Evolutionary conservation across 1,284 basidiomycete species (phyloP).

Genomic region (Gymnopus androsaceus): DNA sequence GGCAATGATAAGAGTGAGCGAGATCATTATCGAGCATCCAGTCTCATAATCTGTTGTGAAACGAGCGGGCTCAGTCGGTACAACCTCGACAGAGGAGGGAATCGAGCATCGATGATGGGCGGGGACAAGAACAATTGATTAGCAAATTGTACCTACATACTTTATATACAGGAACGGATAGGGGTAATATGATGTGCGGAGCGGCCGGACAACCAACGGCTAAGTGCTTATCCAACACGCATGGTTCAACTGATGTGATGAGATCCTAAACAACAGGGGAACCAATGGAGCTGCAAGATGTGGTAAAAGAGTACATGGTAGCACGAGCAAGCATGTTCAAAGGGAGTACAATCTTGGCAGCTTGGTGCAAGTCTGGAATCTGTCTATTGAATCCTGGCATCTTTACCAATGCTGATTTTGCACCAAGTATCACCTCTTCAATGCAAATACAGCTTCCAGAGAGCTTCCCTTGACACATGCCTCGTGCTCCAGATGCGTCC

Average conservation of each 20-base stretch:
- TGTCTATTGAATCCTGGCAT: constrained; percentile 24
- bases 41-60: too few species aligned
- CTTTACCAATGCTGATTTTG: constrained; percentile 21
- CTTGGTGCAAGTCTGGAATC: constrained; percentile 30
- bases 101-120: too few species aligned
- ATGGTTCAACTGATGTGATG: constrained; percentile 23
- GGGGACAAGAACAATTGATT: too few species aligned
- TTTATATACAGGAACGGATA: too few species aligned
- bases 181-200: too few species aligned
- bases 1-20: too few species aligned
- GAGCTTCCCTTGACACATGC: constrained; percentile 10
- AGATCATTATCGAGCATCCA: too few species aligned
- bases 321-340: constrained; percentile 25
- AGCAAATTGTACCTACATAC: too few species aligned
- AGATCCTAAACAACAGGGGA: constrained; percentile 17
- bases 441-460: constrained; percentile 15
- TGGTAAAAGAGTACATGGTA: constrained; percentile 30
- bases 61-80: too few species aligned
- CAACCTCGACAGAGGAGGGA: too few species aligned
- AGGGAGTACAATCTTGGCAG: constrained; percentile 24
- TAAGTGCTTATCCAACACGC: constrained; percentile 32
- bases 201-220: too few species aligned
- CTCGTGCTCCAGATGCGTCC: background rate
- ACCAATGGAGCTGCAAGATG: constrained; percentile 21
- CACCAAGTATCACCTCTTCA: constrained; percentile 19